phyloP scores from a whole-genome alignment of 768 basidiomycete species.

The Russula dissimulans region DNA sequence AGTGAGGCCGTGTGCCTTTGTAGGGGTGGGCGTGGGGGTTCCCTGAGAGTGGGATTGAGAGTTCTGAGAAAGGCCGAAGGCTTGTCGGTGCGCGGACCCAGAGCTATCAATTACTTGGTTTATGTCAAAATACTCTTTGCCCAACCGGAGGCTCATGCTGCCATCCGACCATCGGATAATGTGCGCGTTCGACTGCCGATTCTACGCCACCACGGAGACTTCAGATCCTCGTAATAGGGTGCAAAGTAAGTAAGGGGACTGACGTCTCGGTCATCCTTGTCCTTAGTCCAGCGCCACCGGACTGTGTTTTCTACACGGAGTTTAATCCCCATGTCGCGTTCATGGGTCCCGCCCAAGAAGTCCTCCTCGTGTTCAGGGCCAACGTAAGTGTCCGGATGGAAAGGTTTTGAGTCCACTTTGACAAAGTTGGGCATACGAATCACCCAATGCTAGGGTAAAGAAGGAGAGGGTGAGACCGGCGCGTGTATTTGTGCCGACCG shows the following conservation, averaged over 20 bases:
- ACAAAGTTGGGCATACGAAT: conserved; percentile 92
- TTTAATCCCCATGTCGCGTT: conserved; percentile 75
- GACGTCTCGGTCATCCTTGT: conserved; percentile 66
- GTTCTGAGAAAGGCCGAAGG: conserved; percentile 38
- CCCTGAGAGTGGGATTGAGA: conserved; percentile 33
- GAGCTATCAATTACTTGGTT: conserved; percentile 71
- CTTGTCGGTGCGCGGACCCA: conserved; percentile 51
- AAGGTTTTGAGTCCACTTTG: conserved; percentile 81
- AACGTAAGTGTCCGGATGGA: conserved; percentile 77
- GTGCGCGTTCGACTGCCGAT: conserved; percentile 81
- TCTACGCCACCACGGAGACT: conserved; percentile 33
- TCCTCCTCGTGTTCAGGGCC: conserved; percentile 75
- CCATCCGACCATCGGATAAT: conserved; percentile 96
- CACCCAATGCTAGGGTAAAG: conserved; percentile 70
- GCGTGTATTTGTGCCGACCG: neutral
- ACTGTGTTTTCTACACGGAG: conserved; percentile 90
- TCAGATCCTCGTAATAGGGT: neutral
- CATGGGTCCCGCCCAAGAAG: conserved; percentile 45
- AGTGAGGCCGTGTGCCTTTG: conserved; percentile 65
- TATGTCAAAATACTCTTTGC: conserved; percentile 91
- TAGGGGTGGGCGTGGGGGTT: conserved; percentile 12
- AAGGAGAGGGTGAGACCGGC: neutral
- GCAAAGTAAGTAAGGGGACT: conserved; percentile 27
- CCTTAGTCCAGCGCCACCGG: conserved; percentile 90
- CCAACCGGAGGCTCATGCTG: conserved; percentile 78